phyloP scores from a whole-genome alignment of 345 rosid genomes.

The Pugionium dolabratum region DNA sequence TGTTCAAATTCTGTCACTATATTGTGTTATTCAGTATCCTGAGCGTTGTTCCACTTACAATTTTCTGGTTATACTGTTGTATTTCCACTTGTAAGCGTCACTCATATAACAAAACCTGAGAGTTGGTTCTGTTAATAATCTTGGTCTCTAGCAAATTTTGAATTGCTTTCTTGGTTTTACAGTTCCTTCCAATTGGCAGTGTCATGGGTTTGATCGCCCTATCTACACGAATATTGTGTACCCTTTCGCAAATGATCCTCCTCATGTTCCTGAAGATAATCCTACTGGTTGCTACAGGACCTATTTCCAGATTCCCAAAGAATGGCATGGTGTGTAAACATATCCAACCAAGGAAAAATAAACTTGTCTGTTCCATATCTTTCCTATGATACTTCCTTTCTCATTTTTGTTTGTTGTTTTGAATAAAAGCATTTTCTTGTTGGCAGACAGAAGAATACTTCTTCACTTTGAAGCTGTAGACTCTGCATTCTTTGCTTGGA shows the following conservation, averaged over 20 bases:
- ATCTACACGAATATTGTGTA: slow-evolving; percentile 79
- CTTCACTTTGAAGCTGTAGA: slow-evolving; percentile 98
- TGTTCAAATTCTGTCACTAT: background rate
- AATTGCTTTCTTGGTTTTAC: slow-evolving; percentile 39
- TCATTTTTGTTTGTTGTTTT: slow-evolving; percentile 17
- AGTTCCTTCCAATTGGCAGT: slow-evolving; percentile 99
- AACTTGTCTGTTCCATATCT: background rate
- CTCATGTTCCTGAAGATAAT: slow-evolving; percentile 72
- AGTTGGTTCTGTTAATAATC: background rate
- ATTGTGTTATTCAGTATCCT: slow-evolving; percentile 3
- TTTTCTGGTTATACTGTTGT: background rate
- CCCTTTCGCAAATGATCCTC: slow-evolving; percentile 83
- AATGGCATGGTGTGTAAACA: slow-evolving; percentile 72
- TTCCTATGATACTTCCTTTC: background rate
- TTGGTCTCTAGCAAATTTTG: slow-evolving; percentile 28
- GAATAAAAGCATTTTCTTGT: slow-evolving; percentile 15
- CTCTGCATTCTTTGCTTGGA: slow-evolving; percentile 93
- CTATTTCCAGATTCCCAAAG: slow-evolving; percentile 71
- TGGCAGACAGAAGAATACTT: slow-evolving; percentile 85
- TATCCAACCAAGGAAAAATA: background rate
- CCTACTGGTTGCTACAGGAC: slow-evolving; percentile 97
- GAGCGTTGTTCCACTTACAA: slow-evolving; percentile 9
- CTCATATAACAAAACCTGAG: background rate
- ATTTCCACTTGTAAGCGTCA: slow-evolving; percentile 11
- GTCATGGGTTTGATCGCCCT: slow-evolving; percentile 95